Evolutionary conservation across 257 asterid species (phyloP), one percentile per base, ranked within the genome.

Genomic region (Eucommia ulmoides): DNA sequence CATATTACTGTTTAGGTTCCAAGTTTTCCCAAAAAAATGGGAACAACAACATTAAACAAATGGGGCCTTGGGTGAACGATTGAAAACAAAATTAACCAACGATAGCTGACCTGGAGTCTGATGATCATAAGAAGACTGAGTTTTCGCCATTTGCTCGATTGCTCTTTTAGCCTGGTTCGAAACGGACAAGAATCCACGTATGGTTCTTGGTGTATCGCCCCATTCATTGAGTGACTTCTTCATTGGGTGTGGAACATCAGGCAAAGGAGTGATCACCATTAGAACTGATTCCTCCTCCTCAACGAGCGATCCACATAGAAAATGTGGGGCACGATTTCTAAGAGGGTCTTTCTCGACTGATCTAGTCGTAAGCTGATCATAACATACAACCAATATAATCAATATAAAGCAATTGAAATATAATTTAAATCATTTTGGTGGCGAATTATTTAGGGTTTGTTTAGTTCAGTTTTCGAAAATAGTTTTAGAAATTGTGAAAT

Each of bases 231-330:
- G 41, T 20, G 66, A 51, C 49, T 44, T 69, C 67, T 67, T 65
- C 64, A 54, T 61, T 22, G 59, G 60, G 50, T 74, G 60, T 9
- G 73, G 75, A 52, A 64, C 63, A 49, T 75, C 23, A 22, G 66
- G 55, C 60, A 61, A 56, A 11, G 92, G 86, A 53, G 59, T 78
- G 52, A 68, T 66, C 19, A 82, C 67, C 14, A 73, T 66, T 1
- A 89, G 60, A 23, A 61, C 65, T n/a, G 74, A 48, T 55, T 62
- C 83, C 63, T 82, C 93, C 63, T 82, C 93, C 69, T 80, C 94
- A 50, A 55, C 51, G 21, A 89, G 51, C 33, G 93, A 78, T 58
- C 98, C 96, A 45, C 92, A 82, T 17, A 78, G 88, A 60, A 68
- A 72, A 71, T 85, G 98, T 33, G 71, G 66, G 12, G 69, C 41